These are phyloP conservation scores for Fusarium newnesense DNA, from an alignment of 2,329 filamentous ascomycete genomes.

Conservation along the genomic window DNA sequence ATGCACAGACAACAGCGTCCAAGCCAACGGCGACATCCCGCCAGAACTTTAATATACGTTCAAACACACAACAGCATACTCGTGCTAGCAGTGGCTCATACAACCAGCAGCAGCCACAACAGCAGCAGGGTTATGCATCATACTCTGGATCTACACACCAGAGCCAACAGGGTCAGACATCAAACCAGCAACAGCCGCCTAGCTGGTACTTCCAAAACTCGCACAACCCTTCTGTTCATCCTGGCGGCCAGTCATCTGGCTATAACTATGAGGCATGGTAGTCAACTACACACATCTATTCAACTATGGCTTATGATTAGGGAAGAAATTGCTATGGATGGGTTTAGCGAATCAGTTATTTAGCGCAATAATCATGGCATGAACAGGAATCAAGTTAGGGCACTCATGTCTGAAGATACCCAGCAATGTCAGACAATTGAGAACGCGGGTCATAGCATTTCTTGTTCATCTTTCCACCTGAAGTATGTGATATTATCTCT, in stretches of 20 bases:
- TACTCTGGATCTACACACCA: constrained; percentile 33
- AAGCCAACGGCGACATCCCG: constrained; percentile 22
- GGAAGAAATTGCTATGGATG: neutral
- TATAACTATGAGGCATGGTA: constrained; percentile 43
- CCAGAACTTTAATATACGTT: constrained; percentile 40
- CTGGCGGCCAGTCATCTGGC: constrained; percentile 35
- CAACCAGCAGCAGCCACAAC: constrained; percentile 26
- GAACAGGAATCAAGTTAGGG: neutral
- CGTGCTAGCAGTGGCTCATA: constrained; percentile 24
- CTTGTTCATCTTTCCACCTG: neutral
- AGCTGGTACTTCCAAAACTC: constrained; percentile 46
- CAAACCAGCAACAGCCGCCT: constrained; percentile 30
- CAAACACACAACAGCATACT: constrained; percentile 15
- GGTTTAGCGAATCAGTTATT: neutral
- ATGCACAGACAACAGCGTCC: constrained; percentile 26
- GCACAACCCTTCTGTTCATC: constrained; percentile 27
- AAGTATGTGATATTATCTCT: neutral
- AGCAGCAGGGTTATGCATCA: constrained; percentile 21
- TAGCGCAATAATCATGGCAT: neutral
- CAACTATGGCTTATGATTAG: neutral
- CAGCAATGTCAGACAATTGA: neutral
- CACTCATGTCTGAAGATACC: constrained; percentile 19
- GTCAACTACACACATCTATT: neutral
- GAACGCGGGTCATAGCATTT: neutral
- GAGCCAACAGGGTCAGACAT: constrained; percentile 31